These are phyloP conservation scores for Boehmeria nivea DNA, from an alignment of 306 rosid species.

Conservation along the genomic window DNA sequence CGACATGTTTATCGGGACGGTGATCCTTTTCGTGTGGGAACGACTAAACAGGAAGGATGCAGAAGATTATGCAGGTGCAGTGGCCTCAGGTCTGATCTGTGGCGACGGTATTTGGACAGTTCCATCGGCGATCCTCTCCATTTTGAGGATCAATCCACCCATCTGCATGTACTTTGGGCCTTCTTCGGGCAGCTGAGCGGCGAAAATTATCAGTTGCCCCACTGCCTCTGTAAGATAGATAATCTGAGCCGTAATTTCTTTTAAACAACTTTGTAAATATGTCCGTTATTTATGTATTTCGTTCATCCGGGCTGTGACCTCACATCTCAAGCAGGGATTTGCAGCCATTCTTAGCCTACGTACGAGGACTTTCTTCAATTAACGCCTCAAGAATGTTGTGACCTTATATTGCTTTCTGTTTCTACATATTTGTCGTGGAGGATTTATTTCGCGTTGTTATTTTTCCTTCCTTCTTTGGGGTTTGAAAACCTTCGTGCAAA, in stretches of 20 bases:
- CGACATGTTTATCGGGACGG: constrained; percentile 85
- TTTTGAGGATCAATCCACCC: constrained; percentile 76
- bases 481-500: no score
- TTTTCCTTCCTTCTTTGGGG: no score
- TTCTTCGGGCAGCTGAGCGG: constrained; percentile 41
- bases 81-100: constrained; percentile 90
- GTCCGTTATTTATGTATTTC: background rate
- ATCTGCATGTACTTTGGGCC: constrained; percentile 95
- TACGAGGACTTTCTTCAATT: no score
- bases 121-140: constrained; percentile 86
- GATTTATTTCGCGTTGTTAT: no score
- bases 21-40: constrained; percentile 79
- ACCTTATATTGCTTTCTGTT: no score
- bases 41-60: constrained; percentile 59
- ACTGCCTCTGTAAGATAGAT: background rate
- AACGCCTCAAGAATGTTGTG: no score
- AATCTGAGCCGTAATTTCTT: constrained; percentile 6
- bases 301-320: background rate
- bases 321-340: background rate
- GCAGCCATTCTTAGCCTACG: no score
- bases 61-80: constrained; percentile 86
- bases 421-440: no score
- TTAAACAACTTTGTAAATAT: constrained; percentile 28
- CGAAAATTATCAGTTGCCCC: background rate
- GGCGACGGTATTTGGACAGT: constrained; percentile 98